Base-by-base conservation (phyloP, 2,329 filamentous ascomycete species). In the Alternaria gaisen region DNA sequence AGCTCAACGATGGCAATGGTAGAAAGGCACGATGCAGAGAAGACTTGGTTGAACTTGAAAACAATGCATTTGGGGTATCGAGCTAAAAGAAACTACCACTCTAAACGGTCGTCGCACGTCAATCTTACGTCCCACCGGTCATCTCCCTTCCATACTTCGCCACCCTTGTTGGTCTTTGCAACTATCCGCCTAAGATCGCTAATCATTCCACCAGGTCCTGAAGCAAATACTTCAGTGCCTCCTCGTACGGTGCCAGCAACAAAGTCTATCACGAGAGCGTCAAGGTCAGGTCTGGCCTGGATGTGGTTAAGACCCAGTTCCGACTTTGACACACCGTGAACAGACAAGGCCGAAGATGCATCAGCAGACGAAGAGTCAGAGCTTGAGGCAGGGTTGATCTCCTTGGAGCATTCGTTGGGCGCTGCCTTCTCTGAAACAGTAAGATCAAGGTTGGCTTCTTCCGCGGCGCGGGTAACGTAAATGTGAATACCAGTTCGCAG, bases 111-210 rank as follows among this genome's bases (percentile, higher is more conserved):
- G 56, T 78, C 76, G 46, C 76, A 77, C 28, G 65, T 71, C 42
- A 77, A 63, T 36, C 67, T 63, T 1, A 77, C 72, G 63, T 77
- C 72, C 46, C 65, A 66, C 32, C 71, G 71, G 28, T 73, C 70
- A 4, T 75, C 69, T 12, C 75, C 76, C 51, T 61, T 75, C 74
- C 71, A 76, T 6, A 78, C 75, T n/a, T 70, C 64, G 2, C 58
- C 65, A n/a, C 72, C 74, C 30, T 71, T 68, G 53, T 76, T 77
- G 61, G 60, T 62, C 14, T 61, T 61, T 2, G 76, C 76, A n/a
- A 77, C 61, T 22, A 76, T 72, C 12, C 66, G 67, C 26, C 75
- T 65, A 24, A 78, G 44, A 59, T 78, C 73, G 22, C 72, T 77
- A 16, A 77, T 74, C 71, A 78, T 67, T 11, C 65, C 70, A 12